Evolutionary conservation across 1,284 basidiomycete species (phyloP).

Genomic region (Cutaneotrichosporon sp.): DNA sequence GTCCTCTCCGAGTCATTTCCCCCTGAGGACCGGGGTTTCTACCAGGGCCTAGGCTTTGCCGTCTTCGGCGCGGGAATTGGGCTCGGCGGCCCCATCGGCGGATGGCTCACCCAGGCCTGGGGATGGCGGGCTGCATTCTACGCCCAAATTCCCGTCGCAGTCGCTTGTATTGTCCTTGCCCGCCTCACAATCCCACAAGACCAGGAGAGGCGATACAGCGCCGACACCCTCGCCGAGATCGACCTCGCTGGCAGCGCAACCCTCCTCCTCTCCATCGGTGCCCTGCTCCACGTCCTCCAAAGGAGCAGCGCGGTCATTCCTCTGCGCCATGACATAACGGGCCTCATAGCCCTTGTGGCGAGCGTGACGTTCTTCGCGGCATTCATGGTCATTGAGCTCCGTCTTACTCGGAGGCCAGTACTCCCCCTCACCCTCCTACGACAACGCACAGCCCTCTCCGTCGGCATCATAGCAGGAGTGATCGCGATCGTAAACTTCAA

Average conservation of each 20-base stretch:
- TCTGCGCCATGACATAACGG: slow-evolving; percentile 18
- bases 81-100: slow-evolving; percentile 52
- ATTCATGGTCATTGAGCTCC: slow-evolving; percentile 35
- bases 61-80: slow-evolving; percentile 49
- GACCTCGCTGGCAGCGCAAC: slow-evolving; percentile 33
- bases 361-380: slow-evolving; percentile 23
- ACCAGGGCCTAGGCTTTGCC: slow-evolving; percentile 44
- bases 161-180: slow-evolving; percentile 18
- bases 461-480: slow-evolving; percentile 31
- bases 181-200: slow-evolving; percentile 14
- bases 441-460: slow-evolving; percentile 30
- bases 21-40: slow-evolving; percentile 46
- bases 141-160: slow-evolving; percentile 29
- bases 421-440: slow-evolving; percentile 32
- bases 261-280: slow-evolving; percentile 32
- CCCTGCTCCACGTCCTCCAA: slow-evolving; percentile 29
- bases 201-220: not conserved
- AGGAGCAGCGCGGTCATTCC: slow-evolving; percentile 10
- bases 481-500: slow-evolving; percentile 41
- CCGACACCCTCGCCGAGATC: slow-evolving; percentile 20
- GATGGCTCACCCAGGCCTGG: slow-evolving; percentile 47
- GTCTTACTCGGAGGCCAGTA: slow-evolving; percentile 28
- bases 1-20: slow-evolving; percentile 50
- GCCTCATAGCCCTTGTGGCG: slow-evolving; percentile 17
- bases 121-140: slow-evolving; percentile 53